Conservation (phyloP, 2,329 filamentous ascomycete species). For the Trichoderma aggressivum region DNA sequence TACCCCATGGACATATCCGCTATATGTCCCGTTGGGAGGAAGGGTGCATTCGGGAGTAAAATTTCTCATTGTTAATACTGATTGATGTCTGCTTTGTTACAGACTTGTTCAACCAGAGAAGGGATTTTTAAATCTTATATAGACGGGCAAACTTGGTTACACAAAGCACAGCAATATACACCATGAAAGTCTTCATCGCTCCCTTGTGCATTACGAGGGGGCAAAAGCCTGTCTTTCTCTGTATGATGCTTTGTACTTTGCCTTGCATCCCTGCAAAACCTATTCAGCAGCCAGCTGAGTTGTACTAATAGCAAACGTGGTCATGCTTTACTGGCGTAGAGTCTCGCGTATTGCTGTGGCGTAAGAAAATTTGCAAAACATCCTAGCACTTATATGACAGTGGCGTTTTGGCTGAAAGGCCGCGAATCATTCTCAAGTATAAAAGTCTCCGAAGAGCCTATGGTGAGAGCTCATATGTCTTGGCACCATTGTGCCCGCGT, state of each 20-base stretch:
- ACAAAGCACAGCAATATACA: not conserved
- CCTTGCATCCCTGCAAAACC: not conserved
- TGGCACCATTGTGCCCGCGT: not conserved
- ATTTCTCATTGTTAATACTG: not conserved
- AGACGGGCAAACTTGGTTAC: not conserved
- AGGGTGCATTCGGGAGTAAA: not conserved
- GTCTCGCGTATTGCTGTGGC: not conserved
- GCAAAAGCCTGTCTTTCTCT: not conserved
- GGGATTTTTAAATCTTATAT: not conserved
- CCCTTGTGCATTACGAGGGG: not conserved
- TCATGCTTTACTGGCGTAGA: not conserved
- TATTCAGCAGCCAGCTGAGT: not conserved
- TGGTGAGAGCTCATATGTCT: not conserved
- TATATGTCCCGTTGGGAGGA: not conserved
- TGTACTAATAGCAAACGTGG: not conserved
- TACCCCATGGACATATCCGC: not conserved
- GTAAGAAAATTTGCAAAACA: not conserved
- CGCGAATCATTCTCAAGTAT: not conserved
- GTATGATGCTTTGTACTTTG: not conserved
- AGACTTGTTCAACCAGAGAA: not conserved
- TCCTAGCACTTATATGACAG: not conserved
- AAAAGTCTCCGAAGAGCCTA: not conserved
- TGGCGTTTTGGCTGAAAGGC: not conserved
- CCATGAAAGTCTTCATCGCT: not conserved
- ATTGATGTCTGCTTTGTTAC: not conserved